Conservation (phyloP, 495 filamentous ascomycete species). For the Beverwykella pulmonaria region DNA sequence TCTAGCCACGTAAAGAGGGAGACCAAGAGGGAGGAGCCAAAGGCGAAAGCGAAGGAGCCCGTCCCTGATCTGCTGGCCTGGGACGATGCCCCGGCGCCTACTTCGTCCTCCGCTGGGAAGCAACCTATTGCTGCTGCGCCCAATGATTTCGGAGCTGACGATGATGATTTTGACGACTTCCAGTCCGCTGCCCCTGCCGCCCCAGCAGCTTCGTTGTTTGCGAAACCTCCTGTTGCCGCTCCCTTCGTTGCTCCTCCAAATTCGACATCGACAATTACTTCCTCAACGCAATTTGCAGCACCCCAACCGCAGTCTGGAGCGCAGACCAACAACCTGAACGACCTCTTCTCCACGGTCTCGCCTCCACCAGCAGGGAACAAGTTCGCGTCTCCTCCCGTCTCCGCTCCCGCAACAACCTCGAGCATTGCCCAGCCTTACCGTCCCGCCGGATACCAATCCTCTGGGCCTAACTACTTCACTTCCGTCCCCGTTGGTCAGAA, state of each 20-base stretch:
- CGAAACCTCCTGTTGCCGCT: constrained; percentile 46
- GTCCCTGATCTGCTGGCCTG: constrained; percentile 85
- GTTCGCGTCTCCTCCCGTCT: constrained; percentile 39
- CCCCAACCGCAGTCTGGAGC: constrained; percentile 82
- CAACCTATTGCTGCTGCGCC: constrained; percentile 51
- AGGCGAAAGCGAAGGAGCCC: constrained; percentile 78
- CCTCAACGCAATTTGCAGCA: constrained; percentile 70
- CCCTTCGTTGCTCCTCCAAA: constrained; percentile 57
- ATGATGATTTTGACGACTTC: constrained; percentile 99
- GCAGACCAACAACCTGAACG: constrained; percentile 75
- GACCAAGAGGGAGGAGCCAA: constrained; percentile 56
- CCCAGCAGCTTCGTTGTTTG: constrained; percentile 40
- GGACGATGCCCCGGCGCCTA: constrained; percentile 65
- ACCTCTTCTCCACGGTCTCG: constrained; percentile 80
- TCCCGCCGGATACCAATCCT: constrained; percentile 72
- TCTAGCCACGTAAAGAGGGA: constrained; percentile 47
- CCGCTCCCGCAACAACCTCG: constrained; percentile 52
- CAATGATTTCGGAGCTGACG: constrained; percentile 62
- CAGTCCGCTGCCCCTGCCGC: constrained; percentile 71
- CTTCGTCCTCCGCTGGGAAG: constrained; percentile 56
- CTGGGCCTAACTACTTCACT: constrained; percentile 92
- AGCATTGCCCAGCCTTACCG: constrained; percentile 52
- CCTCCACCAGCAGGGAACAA: constrained; percentile 61
- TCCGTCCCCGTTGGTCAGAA: constrained; percentile 60
- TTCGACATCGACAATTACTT: constrained; percentile 66